phyloP scores from a whole-genome alignment of 768 basidiomycete species.

The Panaeolus cyanescens region DNA sequence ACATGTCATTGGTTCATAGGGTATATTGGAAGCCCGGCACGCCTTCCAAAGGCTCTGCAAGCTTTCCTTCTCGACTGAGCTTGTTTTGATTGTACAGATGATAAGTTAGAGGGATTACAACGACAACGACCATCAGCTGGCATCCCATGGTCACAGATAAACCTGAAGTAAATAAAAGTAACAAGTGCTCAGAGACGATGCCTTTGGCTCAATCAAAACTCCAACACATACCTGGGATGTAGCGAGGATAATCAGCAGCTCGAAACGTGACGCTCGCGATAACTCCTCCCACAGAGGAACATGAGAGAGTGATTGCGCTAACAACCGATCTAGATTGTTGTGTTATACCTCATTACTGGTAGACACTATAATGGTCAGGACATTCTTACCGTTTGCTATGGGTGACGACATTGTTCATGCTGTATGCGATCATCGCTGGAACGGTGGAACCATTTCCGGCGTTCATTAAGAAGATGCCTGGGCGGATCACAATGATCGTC shows the following conservation, averaged over 20 bases:
- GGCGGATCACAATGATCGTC: not conserved
- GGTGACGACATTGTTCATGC: conserved; percentile 50
- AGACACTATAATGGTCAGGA: not conserved
- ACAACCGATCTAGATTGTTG: conserved; percentile 40
- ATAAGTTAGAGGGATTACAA: conserved; percentile 32
- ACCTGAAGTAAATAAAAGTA: no score
- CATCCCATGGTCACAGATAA: conserved; percentile 41
- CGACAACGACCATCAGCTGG: conserved; percentile 37
- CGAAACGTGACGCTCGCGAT: conserved; percentile 44
- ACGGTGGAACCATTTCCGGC: conserved; percentile 43
- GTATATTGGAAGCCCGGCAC: conserved; percentile 41
- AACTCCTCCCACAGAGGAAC: conserved; percentile 45
- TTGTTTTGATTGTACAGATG: conserved; percentile 39
- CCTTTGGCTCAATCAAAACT: conserved; percentile 4
- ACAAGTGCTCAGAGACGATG: conserved; percentile 10
- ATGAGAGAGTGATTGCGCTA: conserved; percentile 42
- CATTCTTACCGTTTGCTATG: conserved; percentile 41
- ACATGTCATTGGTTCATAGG: conserved; percentile 22
- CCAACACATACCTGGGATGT: conserved; percentile 37
- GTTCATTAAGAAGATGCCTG: conserved; percentile 46
- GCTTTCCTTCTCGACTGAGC: conserved; percentile 33
- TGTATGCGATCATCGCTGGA: conserved; percentile 45
- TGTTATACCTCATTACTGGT: conserved; percentile 6
- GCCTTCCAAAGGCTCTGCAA: conserved; percentile 33
- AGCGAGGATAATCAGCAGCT: conserved; percentile 42